Evolutionary conservation across 208 protist genomes (phyloP).

Genomic region (Naegleria lovaniensis): DNA sequence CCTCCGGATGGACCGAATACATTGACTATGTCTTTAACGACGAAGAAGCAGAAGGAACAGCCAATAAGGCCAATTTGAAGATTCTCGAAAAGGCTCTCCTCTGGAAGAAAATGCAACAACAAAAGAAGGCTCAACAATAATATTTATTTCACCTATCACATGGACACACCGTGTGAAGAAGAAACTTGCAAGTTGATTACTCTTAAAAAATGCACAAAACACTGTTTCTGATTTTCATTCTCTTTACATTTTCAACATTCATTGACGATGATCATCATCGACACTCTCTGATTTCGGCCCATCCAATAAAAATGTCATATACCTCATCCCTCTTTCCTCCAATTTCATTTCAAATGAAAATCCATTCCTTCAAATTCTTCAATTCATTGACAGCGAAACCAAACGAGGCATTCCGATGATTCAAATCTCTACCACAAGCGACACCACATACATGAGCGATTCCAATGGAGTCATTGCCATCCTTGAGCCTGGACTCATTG

Average conservation of each 20-base stretch:
- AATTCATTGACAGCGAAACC: not conserved
- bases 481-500: not conserved
- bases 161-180: no score
- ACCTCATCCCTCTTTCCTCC: no score
- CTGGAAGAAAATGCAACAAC: constrained; percentile 7
- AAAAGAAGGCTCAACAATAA: not conserved
- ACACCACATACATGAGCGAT: not conserved
- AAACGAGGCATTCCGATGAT: constrained; percentile 5
- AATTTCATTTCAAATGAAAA: no score
- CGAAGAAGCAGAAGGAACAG: not conserved
- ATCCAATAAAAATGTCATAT: no score
- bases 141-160: no score
- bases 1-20: not conserved
- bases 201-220: no score
- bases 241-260: no score
- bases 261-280: no score
- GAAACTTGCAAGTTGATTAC: no score
- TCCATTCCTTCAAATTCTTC: not conserved
- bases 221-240: no score
- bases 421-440: not conserved
- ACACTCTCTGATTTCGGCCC: no score
- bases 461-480: not conserved
- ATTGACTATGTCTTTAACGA: constrained; percentile 10
- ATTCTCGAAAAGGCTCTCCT: not conserved
- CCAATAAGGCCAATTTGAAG: not conserved